These are phyloP conservation scores for Kurtzmaniella quercitrusa DNA, from an alignment of 1,139 yeast species.

Conservation along the genomic window DNA sequence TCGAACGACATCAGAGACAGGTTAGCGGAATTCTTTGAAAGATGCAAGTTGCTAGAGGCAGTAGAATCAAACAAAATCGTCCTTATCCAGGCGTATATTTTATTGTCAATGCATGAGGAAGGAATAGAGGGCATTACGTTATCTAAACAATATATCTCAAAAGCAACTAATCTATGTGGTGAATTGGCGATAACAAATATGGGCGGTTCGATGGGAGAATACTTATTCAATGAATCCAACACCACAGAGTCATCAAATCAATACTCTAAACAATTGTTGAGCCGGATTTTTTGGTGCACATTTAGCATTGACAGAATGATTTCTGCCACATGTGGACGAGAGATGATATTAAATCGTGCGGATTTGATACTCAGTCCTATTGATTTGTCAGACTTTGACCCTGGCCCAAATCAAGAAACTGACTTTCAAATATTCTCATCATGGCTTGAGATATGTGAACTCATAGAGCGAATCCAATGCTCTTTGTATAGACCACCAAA, in stretches of 20 bases:
- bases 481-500: conserved; percentile 21
- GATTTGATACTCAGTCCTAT: conserved; percentile 20
- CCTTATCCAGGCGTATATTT: conserved; percentile 20
- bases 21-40: conserved; percentile 16
- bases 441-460: conserved; percentile 16
- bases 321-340: conserved; percentile 21
- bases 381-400: conserved; percentile 16
- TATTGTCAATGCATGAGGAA: conserved; percentile 24
- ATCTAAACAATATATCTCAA: conserved; percentile 18
- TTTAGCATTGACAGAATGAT: conserved; percentile 22
- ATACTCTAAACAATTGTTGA: conserved; percentile 14
- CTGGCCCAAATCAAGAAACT: conserved; percentile 9
- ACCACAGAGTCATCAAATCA: neutral
- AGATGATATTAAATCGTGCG: conserved; percentile 18
- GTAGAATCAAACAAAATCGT: conserved; percentile 21
- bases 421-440: conserved; percentile 17
- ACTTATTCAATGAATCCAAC: conserved; percentile 5
- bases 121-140: conserved; percentile 21
- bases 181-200: conserved; percentile 22
- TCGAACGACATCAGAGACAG: conserved; percentile 12
- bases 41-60: conserved; percentile 21
- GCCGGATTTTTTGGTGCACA: conserved; percentile 22
- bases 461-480: conserved; percentile 18
- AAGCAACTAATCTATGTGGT: conserved; percentile 21
- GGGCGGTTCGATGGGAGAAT: conserved; percentile 16